A percentile compares a stretch with the other conserved stretches of the same genome.
Evolutionary conservation across 225 moss, liverwort and hornwort genomes (phyloP).

Genomic region (Neckera pumila): DNA sequence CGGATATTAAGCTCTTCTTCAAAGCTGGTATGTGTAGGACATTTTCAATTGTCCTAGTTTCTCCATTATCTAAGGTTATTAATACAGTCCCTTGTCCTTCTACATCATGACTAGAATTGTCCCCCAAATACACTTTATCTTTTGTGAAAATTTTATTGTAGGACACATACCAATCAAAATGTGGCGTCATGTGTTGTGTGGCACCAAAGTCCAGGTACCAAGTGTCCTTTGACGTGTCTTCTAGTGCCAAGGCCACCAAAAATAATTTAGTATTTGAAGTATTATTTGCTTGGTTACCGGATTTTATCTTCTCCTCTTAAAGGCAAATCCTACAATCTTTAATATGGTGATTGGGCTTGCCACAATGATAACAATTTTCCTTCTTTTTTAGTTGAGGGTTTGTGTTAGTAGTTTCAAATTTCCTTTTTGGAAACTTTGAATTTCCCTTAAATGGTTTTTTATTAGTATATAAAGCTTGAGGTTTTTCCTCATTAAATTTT

Average conservation of each 20-base stretch:
- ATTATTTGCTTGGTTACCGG: fast-evolving
- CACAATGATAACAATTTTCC: neutral
- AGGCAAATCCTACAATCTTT: neutral
- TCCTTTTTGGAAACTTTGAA: too few relatives aligned
- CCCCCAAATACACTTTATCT: neutral
- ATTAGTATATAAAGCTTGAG: too few relatives aligned
- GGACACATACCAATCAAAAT: neutral
- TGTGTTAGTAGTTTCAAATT: too few relatives aligned
- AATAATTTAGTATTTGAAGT: neutral
- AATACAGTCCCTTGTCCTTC: neutral
- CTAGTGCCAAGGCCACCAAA: fast-evolving
- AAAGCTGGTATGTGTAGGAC: too few relatives aligned
- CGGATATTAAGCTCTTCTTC: too few relatives aligned
- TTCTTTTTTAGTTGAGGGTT: neutral
- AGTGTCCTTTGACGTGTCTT: neutral
- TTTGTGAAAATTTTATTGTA: neutral
- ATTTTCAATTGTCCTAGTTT: neutral
- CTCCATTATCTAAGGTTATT: too few relatives aligned
- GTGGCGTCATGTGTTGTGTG: neutral
- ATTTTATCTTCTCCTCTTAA: neutral
- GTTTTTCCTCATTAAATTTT: too few relatives aligned
- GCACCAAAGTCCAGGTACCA: neutral
- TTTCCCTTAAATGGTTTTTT: too few relatives aligned
- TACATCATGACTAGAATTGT: neutral
- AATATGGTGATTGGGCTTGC: neutral